Conservation (phyloP, 1,284 basidiomycete genomes). For the Ceraceosorus bombacis region DNA sequence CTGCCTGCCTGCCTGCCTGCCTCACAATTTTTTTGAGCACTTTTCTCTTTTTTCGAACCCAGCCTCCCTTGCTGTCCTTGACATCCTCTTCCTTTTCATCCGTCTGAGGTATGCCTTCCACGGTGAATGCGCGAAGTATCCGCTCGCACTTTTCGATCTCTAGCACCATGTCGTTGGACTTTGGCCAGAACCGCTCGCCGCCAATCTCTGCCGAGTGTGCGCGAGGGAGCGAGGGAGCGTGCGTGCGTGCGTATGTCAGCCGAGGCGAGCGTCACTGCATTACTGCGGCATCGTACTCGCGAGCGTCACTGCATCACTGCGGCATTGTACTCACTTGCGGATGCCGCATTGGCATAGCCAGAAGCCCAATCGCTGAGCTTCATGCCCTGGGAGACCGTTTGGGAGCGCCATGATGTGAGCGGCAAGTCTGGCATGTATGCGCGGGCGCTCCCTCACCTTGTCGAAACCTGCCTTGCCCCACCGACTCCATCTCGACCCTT, state of each 20-base stretch:
- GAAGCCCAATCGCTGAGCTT: constrained; percentile 41
- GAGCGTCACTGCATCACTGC: background rate
- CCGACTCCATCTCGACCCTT: constrained; percentile 17
- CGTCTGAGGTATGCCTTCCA: constrained; percentile 32
- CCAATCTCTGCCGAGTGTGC: constrained; percentile 41
- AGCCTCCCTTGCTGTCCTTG: constrained; percentile 20
- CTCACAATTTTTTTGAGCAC: constrained; percentile 52
- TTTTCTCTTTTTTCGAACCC: constrained; percentile 49
- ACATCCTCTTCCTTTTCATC: constrained; percentile 25
- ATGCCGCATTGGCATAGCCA: constrained; percentile 38
- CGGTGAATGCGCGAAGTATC: constrained; percentile 49
- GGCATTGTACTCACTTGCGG: constrained; percentile 18
- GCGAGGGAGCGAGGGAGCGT: background rate
- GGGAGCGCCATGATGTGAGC: background rate
- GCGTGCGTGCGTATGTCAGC: background rate
- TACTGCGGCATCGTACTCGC: background rate
- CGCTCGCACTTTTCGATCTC: constrained; percentile 55
- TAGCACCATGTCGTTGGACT: constrained; percentile 52
- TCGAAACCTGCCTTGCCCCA: constrained; percentile 28
- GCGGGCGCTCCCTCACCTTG: constrained; percentile 15
- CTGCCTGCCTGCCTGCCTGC: too few species aligned
- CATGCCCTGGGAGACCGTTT: constrained; percentile 13
- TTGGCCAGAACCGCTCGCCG: constrained; percentile 55
- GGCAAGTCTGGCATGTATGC: background rate
- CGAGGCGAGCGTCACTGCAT: background rate